Percentiles rank a stretch among this genome's conserved stretches.
These are phyloP conservation scores for Apophysomyces ossiformis DNA, from an alignment of 371 early-diverging fungal species.

Conservation along the genomic window DNA sequence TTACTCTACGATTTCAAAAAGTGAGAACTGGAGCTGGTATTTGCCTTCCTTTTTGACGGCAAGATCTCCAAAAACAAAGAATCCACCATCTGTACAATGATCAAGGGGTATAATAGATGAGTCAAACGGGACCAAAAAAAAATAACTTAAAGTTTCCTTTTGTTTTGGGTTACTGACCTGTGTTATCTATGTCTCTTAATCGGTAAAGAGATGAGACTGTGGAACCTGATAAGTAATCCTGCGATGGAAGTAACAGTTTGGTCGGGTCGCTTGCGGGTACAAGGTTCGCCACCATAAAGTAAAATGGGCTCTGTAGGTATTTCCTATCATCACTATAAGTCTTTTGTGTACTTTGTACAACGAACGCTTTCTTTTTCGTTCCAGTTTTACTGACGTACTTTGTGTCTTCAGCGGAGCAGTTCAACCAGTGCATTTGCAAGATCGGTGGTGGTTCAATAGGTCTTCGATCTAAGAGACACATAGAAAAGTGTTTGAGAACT, in stretches of 20 bases:
- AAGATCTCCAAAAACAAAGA: slow-evolving; percentile 95
- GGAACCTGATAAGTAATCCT: slow-evolving; percentile 46
- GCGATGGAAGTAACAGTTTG: slow-evolving; percentile 21
- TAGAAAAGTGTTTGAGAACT: neutral
- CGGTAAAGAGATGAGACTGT: slow-evolving; percentile 52
- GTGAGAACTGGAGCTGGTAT: slow-evolving; percentile 84
- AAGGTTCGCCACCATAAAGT: slow-evolving; percentile 47
- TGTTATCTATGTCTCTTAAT: slow-evolving; percentile 49
- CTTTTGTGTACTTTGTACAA: slow-evolving; percentile 8
- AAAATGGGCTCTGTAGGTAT: slow-evolving; percentile 55
- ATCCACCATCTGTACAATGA: slow-evolving; percentile 76
- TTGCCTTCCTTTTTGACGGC: slow-evolving; percentile 88
- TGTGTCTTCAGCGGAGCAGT: slow-evolving; percentile 36
- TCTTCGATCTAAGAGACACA: slow-evolving; percentile 31
- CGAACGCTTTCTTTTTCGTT: neutral
- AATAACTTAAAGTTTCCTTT: neutral
- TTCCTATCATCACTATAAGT: slow-evolving; percentile 29
- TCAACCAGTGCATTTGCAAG: slow-evolving; percentile 41
- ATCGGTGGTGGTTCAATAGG: slow-evolving; percentile 57
- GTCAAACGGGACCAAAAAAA: neutral
- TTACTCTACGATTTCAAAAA: slow-evolving; percentile 87
- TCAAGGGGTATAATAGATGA: slow-evolving; percentile 1
- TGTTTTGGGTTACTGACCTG: slow-evolving; percentile 24
- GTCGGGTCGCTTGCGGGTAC: slow-evolving; percentile 26
- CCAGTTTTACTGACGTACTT: slow-evolving; percentile 32